These are phyloP conservation scores for Dryadomyces sulphureus DNA, from an alignment of 2,329 filamentous ascomycete genomes.

Conservation along the genomic window DNA sequence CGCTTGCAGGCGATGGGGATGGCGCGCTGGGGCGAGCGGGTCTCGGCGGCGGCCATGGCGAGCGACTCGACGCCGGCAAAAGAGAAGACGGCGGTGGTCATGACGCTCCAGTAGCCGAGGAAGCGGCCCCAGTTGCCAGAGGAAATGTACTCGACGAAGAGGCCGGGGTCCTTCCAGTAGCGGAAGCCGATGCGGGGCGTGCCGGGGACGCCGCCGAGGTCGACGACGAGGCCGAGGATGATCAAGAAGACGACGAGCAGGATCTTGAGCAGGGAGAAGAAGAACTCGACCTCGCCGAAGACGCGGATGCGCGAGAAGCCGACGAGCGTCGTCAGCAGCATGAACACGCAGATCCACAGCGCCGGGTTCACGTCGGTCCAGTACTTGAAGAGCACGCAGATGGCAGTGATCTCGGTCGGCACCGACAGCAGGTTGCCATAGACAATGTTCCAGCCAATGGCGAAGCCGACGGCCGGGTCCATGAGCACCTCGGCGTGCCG, in stretches of 20 bases:
- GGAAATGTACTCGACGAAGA: slow-evolving; percentile 32
- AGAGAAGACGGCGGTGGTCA: slow-evolving; percentile 43
- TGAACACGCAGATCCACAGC: slow-evolving; percentile 30
- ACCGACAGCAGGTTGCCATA: slow-evolving; percentile 34
- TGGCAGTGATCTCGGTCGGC: slow-evolving; percentile 36
- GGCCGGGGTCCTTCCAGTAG: slow-evolving; percentile 32
- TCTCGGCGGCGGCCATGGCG: slow-evolving; percentile 42
- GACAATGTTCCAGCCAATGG: slow-evolving; percentile 36
- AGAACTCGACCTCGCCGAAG: slow-evolving; percentile 48
- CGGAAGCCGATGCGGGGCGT: slow-evolving; percentile 33
- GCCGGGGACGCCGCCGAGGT: slow-evolving; percentile 38
- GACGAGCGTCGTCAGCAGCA: slow-evolving; percentile 39
- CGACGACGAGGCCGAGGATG: slow-evolving; percentile 38
- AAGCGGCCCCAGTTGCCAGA: slow-evolving; percentile 35
- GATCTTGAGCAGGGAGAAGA: slow-evolving; percentile 46
- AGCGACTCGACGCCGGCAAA: slow-evolving; percentile 44
- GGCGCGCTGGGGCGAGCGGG: slow-evolving; percentile 54
- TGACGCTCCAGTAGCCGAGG: slow-evolving; percentile 42
- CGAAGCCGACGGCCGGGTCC: slow-evolving; percentile 30
- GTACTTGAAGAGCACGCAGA: slow-evolving; percentile 43
- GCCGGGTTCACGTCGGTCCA: slow-evolving; percentile 32
- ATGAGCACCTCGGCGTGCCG: slow-evolving; percentile 42
- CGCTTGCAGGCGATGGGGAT: slow-evolving; percentile 60
- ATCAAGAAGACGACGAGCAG: slow-evolving; percentile 43
- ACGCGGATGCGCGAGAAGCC: slow-evolving; percentile 37